A percentile compares a stretch with the other conserved stretches of the same genome.
These are phyloP conservation scores for Vaccinium vitisidaea DNA, from an alignment of 148 eudicot genomes.

Conservation along the genomic window DNA sequence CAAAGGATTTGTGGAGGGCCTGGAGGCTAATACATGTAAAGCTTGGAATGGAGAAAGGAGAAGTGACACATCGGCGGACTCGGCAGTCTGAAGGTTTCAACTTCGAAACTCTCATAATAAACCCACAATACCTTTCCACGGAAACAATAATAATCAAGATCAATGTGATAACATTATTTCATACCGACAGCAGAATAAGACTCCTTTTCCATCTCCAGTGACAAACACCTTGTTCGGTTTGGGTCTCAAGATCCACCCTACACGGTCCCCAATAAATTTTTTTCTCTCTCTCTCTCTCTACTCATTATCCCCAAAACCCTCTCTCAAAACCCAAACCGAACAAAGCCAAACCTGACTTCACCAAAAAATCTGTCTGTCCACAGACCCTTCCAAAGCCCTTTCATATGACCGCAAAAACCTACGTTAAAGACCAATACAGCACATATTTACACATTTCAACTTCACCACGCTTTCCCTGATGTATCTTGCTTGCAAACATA, in stretches of 20 bases:
- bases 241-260: too few species aligned
- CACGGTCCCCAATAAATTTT: too few species aligned
- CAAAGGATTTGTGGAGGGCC: background rate
- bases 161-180: background rate
- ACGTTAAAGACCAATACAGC: background rate
- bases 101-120: background rate
- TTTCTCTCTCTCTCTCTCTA: too few species aligned
- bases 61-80: background rate
- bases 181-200: background rate
- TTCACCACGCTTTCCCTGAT: background rate
- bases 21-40: background rate
- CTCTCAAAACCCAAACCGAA: too few species aligned
- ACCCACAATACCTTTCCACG: background rate
- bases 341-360: background rate
- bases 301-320: too few species aligned
- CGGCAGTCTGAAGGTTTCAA: background rate
- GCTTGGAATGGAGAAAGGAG: background rate
- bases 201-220: background rate
- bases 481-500: background rate
- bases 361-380: background rate
- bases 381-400: background rate
- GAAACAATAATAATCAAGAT: background rate
- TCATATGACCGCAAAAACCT: background rate
- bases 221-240: background rate
- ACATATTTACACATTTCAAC: background rate